Base-by-base conservation (phyloP, 768 basidiomycete species). In the Fibroporia radiculosa region DNA sequence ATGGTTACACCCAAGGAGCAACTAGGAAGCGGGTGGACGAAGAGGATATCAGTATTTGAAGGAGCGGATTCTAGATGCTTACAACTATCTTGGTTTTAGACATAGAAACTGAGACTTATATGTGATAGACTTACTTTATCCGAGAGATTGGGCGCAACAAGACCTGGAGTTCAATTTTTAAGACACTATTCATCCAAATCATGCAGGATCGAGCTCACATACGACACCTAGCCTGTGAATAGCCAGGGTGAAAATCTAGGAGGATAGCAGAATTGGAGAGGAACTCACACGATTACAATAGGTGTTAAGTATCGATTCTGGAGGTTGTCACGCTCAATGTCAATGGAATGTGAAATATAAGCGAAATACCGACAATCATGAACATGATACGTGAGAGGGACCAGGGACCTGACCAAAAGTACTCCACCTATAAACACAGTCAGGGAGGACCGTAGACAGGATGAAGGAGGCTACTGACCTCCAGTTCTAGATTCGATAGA, bases 281-380 rank as follows among this genome's bases (percentile, higher is more conserved):
- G 1, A 16, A 48, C 52, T 33, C 23, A 54, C 52, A 31, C 28
- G 5, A 53, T 12, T 1, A 42, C 34, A 10, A 45, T 6, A 13
- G 47, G 48, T 6, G 52, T 42, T 10, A 48, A 48, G 29, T 54
- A 54, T 35, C 53, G 49, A 39, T 54, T 54, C 53, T 54, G n/a
- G 16, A 6, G 32, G 7, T 10, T n/a, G 19, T 38, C n/a, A n/a
- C 6, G 8, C 13, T 37, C 23, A 40, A 16, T 40, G 18, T 25
- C 23, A 28, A 16, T 27, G 20, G 7, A 18, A 6, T 10, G 5
- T 10, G 4, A 12, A 14, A 13, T 18, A 19, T 6, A 5, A 24
- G 14, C 31, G 18, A 16, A 6, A 25, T 19, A 38, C 53, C 18
- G 24, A 54, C 52, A 34, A 42, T 14, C 20, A 54, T 44, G 33